Evolutionary conservation across 2,329 filamentous ascomycete genomes (phyloP).

Genomic region (Trichoderma afroharzianum): DNA sequence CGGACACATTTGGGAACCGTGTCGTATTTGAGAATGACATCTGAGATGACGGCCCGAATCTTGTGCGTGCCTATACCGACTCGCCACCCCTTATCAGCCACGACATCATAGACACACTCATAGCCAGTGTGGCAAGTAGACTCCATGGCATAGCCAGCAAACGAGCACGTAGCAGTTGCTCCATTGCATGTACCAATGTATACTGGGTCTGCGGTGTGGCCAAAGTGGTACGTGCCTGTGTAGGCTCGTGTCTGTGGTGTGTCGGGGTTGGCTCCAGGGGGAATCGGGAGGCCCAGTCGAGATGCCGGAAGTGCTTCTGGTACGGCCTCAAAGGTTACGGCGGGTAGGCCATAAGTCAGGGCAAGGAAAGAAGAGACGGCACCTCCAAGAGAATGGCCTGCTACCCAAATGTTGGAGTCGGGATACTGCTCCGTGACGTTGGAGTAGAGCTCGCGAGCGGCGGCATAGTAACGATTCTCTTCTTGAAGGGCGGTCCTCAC

Average conservation of each 20-base stretch:
- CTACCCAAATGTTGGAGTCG: slow-evolving; percentile 78
- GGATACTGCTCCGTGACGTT: slow-evolving; percentile 92
- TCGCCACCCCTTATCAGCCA: slow-evolving; percentile 86
- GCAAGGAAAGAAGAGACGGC: slow-evolving; percentile 85
- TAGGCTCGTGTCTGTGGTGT: slow-evolving; percentile 66
- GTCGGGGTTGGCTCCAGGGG: slow-evolving; percentile 71
- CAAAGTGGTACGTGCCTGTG: slow-evolving; percentile 85
- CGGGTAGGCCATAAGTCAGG: slow-evolving; percentile 84
- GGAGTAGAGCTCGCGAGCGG: slow-evolving; percentile 82
- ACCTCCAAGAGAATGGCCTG: slow-evolving; percentile 89
- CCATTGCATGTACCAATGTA: slow-evolving; percentile 93
- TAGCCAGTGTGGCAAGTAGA: slow-evolving; percentile 85
- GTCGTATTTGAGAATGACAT: slow-evolving; percentile 82
- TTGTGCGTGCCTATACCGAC: slow-evolving; percentile 88
- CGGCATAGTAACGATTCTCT: slow-evolving; percentile 89
- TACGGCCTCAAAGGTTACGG: slow-evolving; percentile 90
- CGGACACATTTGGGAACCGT: slow-evolving; percentile 70
- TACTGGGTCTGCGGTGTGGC: slow-evolving; percentile 92
- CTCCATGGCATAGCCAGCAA: slow-evolving; percentile 91
- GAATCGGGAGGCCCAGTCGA: slow-evolving; percentile 78
- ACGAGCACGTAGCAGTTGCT: slow-evolving; percentile 81
- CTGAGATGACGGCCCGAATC: slow-evolving; percentile 81
- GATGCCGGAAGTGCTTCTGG: slow-evolving; percentile 84
- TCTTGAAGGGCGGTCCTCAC: slow-evolving; percentile 69
- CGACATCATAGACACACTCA: slow-evolving; percentile 89